Evolutionary conservation across 2,329 filamentous ascomycete genomes (phyloP).

Genomic region (Geosmithia putterillii): DNA sequence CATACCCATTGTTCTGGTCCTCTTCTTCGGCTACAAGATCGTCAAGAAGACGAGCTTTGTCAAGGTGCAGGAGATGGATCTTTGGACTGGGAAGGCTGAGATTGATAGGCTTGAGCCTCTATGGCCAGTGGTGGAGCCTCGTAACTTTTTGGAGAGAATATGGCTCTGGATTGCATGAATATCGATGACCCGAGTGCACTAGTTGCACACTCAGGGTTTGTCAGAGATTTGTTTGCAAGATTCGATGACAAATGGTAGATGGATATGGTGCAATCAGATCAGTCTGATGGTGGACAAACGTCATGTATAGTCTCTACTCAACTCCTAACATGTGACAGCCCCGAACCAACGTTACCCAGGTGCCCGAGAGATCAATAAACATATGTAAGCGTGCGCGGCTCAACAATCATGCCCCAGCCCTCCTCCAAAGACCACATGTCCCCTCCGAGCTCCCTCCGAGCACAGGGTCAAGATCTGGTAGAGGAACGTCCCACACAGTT

Average conservation of each 20-base stretch:
- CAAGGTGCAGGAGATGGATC: constrained; percentile 21
- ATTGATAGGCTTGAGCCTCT: constrained; percentile 22
- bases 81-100: constrained; percentile 27
- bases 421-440: not conserved
- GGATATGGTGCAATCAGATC: too few species aligned
- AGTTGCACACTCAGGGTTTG: too few species aligned
- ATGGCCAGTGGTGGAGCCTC: constrained; percentile 20
- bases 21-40: constrained; percentile 55
- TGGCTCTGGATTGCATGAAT: constrained; percentile 26
- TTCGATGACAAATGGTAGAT: too few species aligned
- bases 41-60: constrained; percentile 44
- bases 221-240: too few species aligned
- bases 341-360: too few species aligned
- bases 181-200: too few species aligned
- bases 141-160: constrained; percentile 23
- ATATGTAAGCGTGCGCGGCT: too few species aligned
- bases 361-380: too few species aligned
- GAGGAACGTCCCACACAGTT: constrained; percentile 1
- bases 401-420: not conserved
- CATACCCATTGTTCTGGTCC: constrained; percentile 51
- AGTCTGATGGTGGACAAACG: too few species aligned
- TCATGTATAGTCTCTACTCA: too few species aligned
- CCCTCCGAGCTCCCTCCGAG: constrained; percentile 1
- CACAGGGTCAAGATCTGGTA: constrained; percentile 2
- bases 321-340: too few species aligned